These are phyloP conservation scores for Silene vulgaris DNA, from an alignment of 179 eudicot species.

Conservation along the genomic window DNA sequence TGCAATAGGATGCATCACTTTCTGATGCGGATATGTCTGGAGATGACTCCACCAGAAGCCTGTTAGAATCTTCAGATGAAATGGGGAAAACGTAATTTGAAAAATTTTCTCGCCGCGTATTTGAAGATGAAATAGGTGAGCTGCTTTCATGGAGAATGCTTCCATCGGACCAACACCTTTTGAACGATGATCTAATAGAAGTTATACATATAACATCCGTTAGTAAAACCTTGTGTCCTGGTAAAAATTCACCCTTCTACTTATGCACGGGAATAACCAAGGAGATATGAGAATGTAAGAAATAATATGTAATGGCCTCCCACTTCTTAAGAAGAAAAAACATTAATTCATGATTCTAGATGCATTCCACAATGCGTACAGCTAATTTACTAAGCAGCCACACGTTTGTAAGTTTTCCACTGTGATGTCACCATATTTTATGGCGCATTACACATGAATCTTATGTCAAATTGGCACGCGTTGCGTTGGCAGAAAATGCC, in stretches of 20 bases:
- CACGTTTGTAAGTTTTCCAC: neutral
- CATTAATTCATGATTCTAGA: neutral
- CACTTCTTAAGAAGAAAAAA: neutral
- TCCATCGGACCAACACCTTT: conserved; percentile 79
- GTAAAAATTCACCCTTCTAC: neutral
- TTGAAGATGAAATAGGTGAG: conserved; percentile 36
- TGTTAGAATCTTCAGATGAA: conserved; percentile 37
- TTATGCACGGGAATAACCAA: neutral
- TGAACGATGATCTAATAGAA: conserved; percentile 46
- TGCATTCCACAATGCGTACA: neutral
- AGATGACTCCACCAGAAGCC: conserved; percentile 44
- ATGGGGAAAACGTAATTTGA: conserved; percentile 31
- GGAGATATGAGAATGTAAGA: neutral
- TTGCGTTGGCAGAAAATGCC: no score
- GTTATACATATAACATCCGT: neutral
- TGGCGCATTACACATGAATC: neutral
- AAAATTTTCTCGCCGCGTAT: conserved; percentile 32
- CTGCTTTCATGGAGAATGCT: conserved; percentile 56
- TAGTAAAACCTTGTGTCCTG: neutral
- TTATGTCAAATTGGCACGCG: neutral
- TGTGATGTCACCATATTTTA: neutral
- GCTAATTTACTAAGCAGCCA: neutral
- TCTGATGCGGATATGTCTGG: conserved; percentile 56
- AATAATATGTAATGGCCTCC: neutral
- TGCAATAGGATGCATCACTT: conserved; percentile 55